Evolutionary conservation across 768 basidiomycete species (phyloP), one percentile per base, ranked within the genome.

Genomic region (Obba rivulosa): DNA sequence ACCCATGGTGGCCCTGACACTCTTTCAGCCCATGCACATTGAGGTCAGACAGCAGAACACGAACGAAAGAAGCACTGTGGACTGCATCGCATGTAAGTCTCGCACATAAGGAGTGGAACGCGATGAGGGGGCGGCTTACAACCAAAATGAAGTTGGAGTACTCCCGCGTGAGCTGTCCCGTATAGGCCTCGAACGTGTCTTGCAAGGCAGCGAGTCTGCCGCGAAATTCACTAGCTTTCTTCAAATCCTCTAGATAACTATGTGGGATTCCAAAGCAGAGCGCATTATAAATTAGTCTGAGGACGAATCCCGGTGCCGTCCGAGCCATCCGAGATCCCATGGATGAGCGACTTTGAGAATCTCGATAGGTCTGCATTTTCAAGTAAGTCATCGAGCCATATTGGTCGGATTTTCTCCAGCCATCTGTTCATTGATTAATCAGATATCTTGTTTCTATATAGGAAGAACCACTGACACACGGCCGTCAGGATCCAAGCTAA

Each of bases 91-190:
- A 18, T 5, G 28, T 31, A 31, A 31, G 13, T 24, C 41, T 13
- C n/a, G n/a, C n/a, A n/a, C 21, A 34, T 2, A 16, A 17, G 20
- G 28, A 9, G 2, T n/a, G 16, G 23, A 28, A 37, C n/a, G 20
- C 34, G 9, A 20, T 9, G 37, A 18, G 31, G 24, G 14, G 34
- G 3, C 20, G 16, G 17, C 76, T 66, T 51, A 79, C 79, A 34
- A 81, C 72, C 7, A 80, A 68, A 17, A 80, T 64, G 51, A 81
- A 79, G 48, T 80, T 72, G 8, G 77, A 75, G 55, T 79, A 80
- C 51, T 80, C 78, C 48, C 73, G 66, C 5, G 75, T 74, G 5
- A 81, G 68, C 28, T 76, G 71, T 34, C 71, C 67, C 20, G 77
- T 72, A 47, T 79, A 79, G 13, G 53, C 58, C 45, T 75, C 67